Evolutionary conservation across 345 rosid species (phyloP).

Genomic region (Acer saccharum): DNA sequence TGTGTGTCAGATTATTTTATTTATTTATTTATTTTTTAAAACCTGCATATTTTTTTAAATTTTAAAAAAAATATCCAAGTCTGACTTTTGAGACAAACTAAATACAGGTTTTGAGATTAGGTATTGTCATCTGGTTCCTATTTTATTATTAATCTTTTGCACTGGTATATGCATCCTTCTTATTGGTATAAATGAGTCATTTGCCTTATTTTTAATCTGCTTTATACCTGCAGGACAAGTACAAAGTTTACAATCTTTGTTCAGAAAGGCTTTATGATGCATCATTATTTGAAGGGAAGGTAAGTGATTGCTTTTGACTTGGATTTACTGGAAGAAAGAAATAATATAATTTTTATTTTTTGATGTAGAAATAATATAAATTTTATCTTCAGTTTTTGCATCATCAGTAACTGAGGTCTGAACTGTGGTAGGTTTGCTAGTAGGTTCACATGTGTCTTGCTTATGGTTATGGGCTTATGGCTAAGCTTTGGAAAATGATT

Average conservation of each 20-base stretch:
- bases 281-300: slow-evolving; percentile 90
- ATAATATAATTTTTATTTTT: background rate
- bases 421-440: background rate
- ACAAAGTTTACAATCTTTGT: slow-evolving; percentile 91
- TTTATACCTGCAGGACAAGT: slow-evolving; percentile 59
- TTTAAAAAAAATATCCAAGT: background rate
- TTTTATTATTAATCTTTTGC: background rate
- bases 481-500: background rate
- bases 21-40: too few relatives aligned
- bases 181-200: slow-evolving; percentile 5
- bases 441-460: background rate
- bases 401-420: background rate
- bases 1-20: too few relatives aligned
- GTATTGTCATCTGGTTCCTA: background rate
- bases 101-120: background rate
- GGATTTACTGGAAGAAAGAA: slow-evolving; percentile 1
- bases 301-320: slow-evolving; percentile 23
- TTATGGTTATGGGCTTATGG: background rate
- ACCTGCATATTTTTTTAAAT: too few relatives aligned
- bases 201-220: background rate
- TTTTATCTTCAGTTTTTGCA: background rate
- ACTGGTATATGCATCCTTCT: slow-evolving; percentile 1
- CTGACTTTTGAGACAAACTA: background rate
- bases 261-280: slow-evolving; percentile 91
- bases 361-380: background rate